Evolutionary conservation across 768 basidiomycete genomes (phyloP), one percentile per base, ranked within the genome.

Genomic region (Piloderma croceum): DNA sequence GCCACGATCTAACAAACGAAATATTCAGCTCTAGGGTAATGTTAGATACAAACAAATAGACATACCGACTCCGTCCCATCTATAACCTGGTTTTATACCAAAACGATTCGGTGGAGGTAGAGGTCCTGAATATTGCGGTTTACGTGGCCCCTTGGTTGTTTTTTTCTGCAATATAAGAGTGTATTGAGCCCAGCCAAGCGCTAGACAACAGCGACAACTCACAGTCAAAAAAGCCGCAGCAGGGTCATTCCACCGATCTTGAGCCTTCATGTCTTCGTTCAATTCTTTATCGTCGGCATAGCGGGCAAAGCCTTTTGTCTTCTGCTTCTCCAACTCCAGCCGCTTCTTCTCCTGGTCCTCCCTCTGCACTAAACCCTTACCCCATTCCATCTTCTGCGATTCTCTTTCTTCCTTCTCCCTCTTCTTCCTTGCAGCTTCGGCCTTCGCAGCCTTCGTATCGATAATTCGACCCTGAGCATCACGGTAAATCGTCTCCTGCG

Each of bases 11-110:
- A 49, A 12, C 31, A 22, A 22, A 27, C 35, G 44, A 11, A 40
- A 25, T 35, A 24, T 17, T 38, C 23, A 24, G 24, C 7, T 25
- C n/a, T 24, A 11, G 15, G 32, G 15, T 33, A 24, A 24, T 7
- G 17, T 12, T 51, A 18, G 34, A 38, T 36, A 24, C 13, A 18
- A 27, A 21, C n/a, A 36, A 17, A n/a, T 19, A 34, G 39, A 69
- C 75, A 48, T 46, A 90, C 93, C 93, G 47, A 98, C 96, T 21
- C 96, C 96, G 59, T 99, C 96, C 96, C 96, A 99, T 56, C 94
- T 73, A 59, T 92, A 90, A 1, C 96, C 96, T 19, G 96, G 96
- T 48, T 77, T 84, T 47, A 99, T 97, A 18, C 85, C 84, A 59
- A 94, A 98, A 6, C 96, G 81, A 65, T 99, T 98, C 6, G 94